A percentile compares a stretch with the other conserved stretches of the same genome.
Conservation (phyloP, 306 rosid genomes). For the Ceratonia siliqua region DNA sequence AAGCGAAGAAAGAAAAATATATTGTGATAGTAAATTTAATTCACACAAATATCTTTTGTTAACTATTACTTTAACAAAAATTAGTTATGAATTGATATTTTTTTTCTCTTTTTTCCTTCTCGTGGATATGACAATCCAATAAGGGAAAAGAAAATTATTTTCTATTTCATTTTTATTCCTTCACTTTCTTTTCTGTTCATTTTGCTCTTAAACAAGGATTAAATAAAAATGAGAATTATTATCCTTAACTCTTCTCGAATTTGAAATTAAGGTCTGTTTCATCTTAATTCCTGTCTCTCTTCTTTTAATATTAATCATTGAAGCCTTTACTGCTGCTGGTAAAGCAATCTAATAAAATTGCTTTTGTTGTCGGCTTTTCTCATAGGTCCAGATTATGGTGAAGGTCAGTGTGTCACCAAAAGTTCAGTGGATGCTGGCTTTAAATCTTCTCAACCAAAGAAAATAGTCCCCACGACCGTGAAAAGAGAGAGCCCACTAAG, state of each 20-base stretch:
- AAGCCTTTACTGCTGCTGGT: slow-evolving; percentile 8
- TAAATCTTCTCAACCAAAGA: slow-evolving; percentile 58
- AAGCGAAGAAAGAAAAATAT: background rate
- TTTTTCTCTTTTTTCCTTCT: too few relatives aligned
- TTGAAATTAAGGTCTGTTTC: background rate
- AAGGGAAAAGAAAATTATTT: background rate
- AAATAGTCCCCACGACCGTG: slow-evolving; percentile 49
- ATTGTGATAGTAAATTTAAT: too few relatives aligned
- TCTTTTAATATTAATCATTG: background rate
- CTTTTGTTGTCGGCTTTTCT: slow-evolving; percentile 26
- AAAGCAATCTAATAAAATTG: slow-evolving; percentile 18
- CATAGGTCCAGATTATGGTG: slow-evolving; percentile 52
- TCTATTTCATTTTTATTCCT: background rate
- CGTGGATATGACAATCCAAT: too few relatives aligned
- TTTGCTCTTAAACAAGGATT: background rate
- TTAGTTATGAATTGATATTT: too few relatives aligned
- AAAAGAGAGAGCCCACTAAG: slow-evolving; percentile 44
- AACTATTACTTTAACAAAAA: too few relatives aligned
- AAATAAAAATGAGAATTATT: background rate
- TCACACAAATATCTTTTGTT: too few relatives aligned
- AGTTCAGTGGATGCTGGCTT: slow-evolving; percentile 42
- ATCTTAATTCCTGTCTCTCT: background rate
- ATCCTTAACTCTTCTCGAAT: background rate
- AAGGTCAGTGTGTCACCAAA: slow-evolving; percentile 46
- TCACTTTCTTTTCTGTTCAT: background rate